These are phyloP conservation scores for Metarhizium brunneum DNA, from an alignment of 2,329 filamentous ascomycete genomes.

Conservation along the genomic window DNA sequence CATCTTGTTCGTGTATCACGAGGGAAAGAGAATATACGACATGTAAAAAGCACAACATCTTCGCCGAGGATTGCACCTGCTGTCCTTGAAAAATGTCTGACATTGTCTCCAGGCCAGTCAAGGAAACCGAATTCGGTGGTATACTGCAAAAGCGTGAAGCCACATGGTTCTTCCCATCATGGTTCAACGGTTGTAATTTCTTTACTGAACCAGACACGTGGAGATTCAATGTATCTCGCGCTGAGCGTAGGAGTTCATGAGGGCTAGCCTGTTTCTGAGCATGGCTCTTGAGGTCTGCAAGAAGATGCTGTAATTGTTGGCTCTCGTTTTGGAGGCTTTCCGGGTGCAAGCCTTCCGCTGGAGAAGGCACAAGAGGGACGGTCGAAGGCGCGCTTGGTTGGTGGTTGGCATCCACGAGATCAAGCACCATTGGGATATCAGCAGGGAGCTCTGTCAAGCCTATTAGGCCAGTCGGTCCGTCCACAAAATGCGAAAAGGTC, in stretches of 20 bases:
- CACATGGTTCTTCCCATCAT: constrained; percentile 31
- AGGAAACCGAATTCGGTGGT: constrained; percentile 27
- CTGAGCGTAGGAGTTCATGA: constrained; percentile 29
- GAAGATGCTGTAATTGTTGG: constrained; percentile 9
- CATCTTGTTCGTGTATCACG: constrained; percentile 33
- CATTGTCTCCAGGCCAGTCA: constrained; percentile 32
- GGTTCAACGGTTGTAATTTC: constrained; percentile 25
- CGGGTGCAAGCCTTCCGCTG: background rate
- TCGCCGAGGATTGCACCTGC: constrained; percentile 28
- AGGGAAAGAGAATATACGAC: constrained; percentile 41
- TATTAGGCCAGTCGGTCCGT: constrained; percentile 11
- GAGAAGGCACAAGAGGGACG: background rate
- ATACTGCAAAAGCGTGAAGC: constrained; percentile 29
- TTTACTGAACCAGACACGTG: constrained; percentile 35
- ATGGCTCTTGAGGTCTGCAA: constrained; percentile 15
- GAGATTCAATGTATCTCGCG: constrained; percentile 35
- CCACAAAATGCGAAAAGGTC: background rate
- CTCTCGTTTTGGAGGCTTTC: constrained; percentile 1
- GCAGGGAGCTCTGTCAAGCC: constrained; percentile 33
- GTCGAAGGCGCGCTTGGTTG: background rate
- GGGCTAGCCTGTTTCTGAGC: constrained; percentile 13
- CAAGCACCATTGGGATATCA: constrained; percentile 24
- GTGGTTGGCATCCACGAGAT: background rate
- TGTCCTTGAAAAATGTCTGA: constrained; percentile 28
- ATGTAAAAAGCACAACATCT: constrained; percentile 42